phyloP scores from a whole-genome alignment of 164 flowering plant species.

The grape (Vitis vinifera) region DNA sequence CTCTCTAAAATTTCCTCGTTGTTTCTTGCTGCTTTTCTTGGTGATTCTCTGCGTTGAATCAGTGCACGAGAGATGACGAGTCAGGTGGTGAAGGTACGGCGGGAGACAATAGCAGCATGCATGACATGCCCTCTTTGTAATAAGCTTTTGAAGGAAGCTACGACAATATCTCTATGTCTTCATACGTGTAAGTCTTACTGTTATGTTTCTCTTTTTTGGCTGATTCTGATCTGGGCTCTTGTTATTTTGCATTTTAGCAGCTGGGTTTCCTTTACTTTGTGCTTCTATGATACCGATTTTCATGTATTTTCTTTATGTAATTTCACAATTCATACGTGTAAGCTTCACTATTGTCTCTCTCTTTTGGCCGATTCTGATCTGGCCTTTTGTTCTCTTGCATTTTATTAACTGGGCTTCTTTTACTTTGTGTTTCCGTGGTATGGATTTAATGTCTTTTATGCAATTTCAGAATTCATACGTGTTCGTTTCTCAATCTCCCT shows the following conservation, averaged over 20 bases:
- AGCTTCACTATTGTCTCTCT: too few species aligned
- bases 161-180: conserved; percentile 88
- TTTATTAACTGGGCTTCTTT: too few species aligned
- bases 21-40: background rate
- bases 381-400: too few species aligned
- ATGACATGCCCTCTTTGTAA: conserved; percentile 90
- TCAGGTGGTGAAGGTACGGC: conserved; percentile 69
- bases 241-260: too few species aligned
- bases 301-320: too few species aligned
- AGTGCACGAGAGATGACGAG: conserved; percentile 39
- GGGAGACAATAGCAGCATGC: conserved; percentile 71
- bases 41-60: background rate
- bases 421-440: too few species aligned
- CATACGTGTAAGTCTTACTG: conserved; percentile 73
- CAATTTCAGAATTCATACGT: too few species aligned
- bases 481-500: background rate
- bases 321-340: too few species aligned
- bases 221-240: background rate
- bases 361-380: too few species aligned
- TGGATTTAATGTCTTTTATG: too few species aligned
- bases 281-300: background rate
- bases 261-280: too few species aligned
- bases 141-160: conserved; percentile 74
- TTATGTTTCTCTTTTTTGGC: background rate
- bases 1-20: background rate